Conservation (phyloP, 164 flowering plant species). For the Saururus chinensis region DNA sequence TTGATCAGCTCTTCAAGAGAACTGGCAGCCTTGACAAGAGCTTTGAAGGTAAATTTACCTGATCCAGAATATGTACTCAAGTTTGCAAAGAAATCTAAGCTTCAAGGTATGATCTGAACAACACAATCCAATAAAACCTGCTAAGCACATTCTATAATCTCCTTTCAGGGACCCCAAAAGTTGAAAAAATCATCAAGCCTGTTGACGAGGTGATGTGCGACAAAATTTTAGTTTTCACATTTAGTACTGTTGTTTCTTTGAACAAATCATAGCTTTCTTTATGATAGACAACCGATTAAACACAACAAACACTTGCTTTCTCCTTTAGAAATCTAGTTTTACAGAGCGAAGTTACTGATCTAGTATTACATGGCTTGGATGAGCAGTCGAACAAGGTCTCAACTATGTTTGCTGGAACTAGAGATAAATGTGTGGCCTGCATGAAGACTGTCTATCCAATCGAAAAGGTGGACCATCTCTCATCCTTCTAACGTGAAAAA, state of each 20-base stretch:
- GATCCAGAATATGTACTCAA: too few relatives aligned
- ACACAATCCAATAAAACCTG: background rate
- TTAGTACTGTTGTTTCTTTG: too few relatives aligned
- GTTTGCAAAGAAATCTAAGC: background rate
- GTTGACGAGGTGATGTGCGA: constrained; percentile 63
- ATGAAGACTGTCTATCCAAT: constrained; percentile 74
- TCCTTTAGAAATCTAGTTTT: too few relatives aligned
- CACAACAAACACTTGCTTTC: too few relatives aligned
- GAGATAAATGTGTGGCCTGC: constrained; percentile 67
- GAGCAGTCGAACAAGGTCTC: constrained; percentile 32
- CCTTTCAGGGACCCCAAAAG: constrained; percentile 72
- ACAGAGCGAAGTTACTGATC: background rate
- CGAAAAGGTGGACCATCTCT: constrained; percentile 40
- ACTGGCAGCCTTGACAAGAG: constrained; percentile 95
- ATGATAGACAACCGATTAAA: too few relatives aligned
- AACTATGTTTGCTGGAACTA: constrained; percentile 62
- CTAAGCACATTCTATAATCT: background rate
- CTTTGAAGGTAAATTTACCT: constrained; percentile 62
- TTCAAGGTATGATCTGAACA: background rate
- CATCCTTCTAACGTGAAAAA: background rate
- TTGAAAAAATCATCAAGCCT: constrained; percentile 60
- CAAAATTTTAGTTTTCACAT: constrained; percentile 2
- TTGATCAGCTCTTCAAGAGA: constrained; percentile 82
- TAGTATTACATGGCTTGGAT: background rate
- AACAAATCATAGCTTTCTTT: too few relatives aligned